phyloP scores from a whole-genome alignment of 2,329 filamentous ascomycete genomes.

The Elsinoe fawcettii region DNA sequence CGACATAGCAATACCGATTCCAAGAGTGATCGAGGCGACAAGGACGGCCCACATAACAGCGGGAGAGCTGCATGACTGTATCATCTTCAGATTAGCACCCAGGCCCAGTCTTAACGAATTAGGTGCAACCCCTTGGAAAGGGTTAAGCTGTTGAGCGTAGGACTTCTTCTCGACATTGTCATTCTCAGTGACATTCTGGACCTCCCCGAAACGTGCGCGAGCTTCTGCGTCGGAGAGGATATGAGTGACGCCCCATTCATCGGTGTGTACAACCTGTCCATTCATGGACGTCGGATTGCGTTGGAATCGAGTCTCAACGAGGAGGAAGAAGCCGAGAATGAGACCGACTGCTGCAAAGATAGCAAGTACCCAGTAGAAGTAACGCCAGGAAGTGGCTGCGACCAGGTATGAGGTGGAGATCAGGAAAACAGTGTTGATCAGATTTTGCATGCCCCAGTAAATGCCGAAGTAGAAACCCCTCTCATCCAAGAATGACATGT shows the following conservation, averaged over 20 bases:
- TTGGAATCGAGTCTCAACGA: slow-evolving; percentile 36
- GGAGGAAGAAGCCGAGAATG: slow-evolving; percentile 33
- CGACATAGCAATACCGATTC: slow-evolving; percentile 33
- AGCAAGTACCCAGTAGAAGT: slow-evolving; percentile 37
- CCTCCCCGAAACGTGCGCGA: slow-evolving; percentile 18
- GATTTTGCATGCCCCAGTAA: slow-evolving; percentile 36
- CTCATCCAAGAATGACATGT: slow-evolving; percentile 37
- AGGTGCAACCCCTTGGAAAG: slow-evolving; percentile 14
- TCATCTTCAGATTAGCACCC: slow-evolving; percentile 25
- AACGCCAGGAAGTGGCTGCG: slow-evolving; percentile 33
- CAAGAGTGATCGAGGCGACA: slow-evolving; percentile 32
- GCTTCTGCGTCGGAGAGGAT: slow-evolving; percentile 30
- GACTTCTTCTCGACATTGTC: slow-evolving; percentile 13
- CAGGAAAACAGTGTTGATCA: slow-evolving; percentile 29
- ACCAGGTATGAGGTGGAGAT: slow-evolving; percentile 32
- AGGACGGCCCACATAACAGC: slow-evolving; percentile 35
- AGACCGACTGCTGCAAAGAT: slow-evolving; percentile 31
- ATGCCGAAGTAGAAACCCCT: slow-evolving; percentile 31
- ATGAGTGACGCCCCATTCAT: slow-evolving; percentile 34
- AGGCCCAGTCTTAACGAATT: slow-evolving; percentile 18
- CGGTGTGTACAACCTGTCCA: slow-evolving; percentile 32
- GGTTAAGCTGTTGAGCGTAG: slow-evolving; percentile 19
- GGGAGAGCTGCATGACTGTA: slow-evolving; percentile 30
- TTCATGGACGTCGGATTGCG: slow-evolving; percentile 29
- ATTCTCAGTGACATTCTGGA: not conserved